phyloP scores from a whole-genome alignment of 169 alveolate genomes.

The Eimeria necatrix region DNA sequence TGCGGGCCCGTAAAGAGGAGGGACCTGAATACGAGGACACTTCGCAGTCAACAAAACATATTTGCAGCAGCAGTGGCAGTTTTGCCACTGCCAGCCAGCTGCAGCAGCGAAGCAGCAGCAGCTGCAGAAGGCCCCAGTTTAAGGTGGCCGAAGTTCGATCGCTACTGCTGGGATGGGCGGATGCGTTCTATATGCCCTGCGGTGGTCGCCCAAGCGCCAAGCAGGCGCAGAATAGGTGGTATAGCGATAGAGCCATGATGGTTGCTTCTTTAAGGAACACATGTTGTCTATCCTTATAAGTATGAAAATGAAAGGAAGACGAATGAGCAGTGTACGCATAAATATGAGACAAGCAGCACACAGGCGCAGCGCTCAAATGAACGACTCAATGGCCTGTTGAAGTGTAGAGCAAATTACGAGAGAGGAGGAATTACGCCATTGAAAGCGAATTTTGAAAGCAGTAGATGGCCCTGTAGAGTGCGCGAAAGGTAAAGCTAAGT shows the following conservation, averaged over 20 bases:
- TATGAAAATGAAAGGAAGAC: too few relatives aligned
- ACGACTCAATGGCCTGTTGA: too few relatives aligned
- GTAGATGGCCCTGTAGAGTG: too few relatives aligned
- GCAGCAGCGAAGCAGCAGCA: neutral
- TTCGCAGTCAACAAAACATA: neutral
- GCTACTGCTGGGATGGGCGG: conserved; percentile 47
- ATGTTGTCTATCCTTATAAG: conserved; percentile 20
- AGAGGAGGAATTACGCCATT: too few relatives aligned
- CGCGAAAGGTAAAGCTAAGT: too few relatives aligned
- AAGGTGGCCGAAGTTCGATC: conserved; percentile 59
- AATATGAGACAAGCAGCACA: too few relatives aligned
- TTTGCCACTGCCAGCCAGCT: neutral
- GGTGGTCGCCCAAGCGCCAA: neutral
- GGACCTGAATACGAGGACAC: neutral
- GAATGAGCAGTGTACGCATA: too few relatives aligned
- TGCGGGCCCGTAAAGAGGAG: neutral
- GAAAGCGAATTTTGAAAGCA: too few relatives aligned
- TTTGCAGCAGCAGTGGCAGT: neutral
- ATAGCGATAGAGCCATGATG: conserved; percentile 41
- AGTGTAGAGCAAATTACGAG: too few relatives aligned
- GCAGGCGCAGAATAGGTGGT: conserved; percentile 25
- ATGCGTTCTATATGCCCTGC: conserved; percentile 5
- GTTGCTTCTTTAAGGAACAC: conserved; percentile 40
- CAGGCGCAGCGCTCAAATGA: too few relatives aligned
- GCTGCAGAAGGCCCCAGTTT: conserved; percentile 14